A percentile compares a stretch with the other conserved stretches of the same genome.
phyloP scores from a whole-genome alignment of 306 rosid species.

The Dalbergia cochinchinensis region DNA sequence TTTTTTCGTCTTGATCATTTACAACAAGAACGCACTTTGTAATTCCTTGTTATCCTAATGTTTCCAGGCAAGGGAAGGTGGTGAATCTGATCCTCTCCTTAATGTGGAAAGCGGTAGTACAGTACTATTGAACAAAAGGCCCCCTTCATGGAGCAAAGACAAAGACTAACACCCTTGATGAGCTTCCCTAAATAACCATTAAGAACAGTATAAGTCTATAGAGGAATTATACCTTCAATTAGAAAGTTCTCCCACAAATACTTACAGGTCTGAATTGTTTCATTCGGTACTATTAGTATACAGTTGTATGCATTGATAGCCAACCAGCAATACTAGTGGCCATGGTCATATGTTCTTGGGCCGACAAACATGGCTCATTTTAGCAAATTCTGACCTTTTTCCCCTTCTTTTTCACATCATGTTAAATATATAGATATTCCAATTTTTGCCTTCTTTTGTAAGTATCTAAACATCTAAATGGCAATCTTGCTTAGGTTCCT shows the following conservation, averaged over 20 bases:
- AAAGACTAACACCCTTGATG: conserved; percentile 66
- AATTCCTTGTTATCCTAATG: conserved; percentile 6
- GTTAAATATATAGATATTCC: not conserved
- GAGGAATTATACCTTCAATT: conserved; percentile 21
- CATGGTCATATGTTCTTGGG: conserved; percentile 30
- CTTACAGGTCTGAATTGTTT: conserved; percentile 45
- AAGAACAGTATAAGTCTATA: conserved; percentile 21
- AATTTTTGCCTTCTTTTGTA: conserved; percentile 15
- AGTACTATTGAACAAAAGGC: conserved; percentile 55
- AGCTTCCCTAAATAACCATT: conserved; percentile 6
- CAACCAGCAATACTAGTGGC: conserved; percentile 30
- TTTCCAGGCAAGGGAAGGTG: conserved; percentile 67
- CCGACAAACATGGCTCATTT: conserved; percentile 35
- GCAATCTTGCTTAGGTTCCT: not conserved
- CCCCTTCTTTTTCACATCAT: conserved; percentile 28
- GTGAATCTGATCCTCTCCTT: conserved; percentile 75
- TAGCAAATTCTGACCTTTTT: conserved; percentile 16
- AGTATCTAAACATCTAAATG: conserved; percentile 7
- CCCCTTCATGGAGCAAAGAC: conserved; percentile 71
- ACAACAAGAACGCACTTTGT: conserved; percentile 24
- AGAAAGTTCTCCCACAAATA: conserved; percentile 25
- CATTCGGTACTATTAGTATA: conserved; percentile 35
- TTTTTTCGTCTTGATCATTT: not conserved
- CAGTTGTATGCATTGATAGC: conserved; percentile 45
- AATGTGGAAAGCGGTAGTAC: conserved; percentile 63